Base-by-base conservation (phyloP, 805 yeast species). In the Saturnispora galanensis region DNA sequence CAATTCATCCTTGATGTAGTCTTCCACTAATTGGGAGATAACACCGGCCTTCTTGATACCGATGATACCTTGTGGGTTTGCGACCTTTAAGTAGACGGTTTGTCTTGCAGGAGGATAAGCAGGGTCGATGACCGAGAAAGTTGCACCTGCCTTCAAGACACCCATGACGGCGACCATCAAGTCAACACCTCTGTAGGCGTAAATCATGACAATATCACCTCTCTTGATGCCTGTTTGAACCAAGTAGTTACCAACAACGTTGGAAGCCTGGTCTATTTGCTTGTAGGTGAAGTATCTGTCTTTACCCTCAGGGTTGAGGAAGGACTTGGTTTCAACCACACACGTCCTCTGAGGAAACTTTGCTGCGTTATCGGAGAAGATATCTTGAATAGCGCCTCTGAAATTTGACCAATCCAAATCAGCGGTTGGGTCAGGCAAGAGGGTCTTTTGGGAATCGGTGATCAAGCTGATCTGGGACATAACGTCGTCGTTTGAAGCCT, bases 41-140 rank as follows among this genome's bases (percentile, higher is more conserved):
- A 68, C 62, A 28, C 98, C 98, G 2, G 98, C 98, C 60, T 87
- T 84, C 54, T 81, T 81, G 53, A 93, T 79, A 15, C 89, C 95
- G 49, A 93, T 81, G 54, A 93, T 73, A 51, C 95, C 98, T 54
- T 69, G 76, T 31, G 99, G 99, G 63, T 83, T 79, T 32, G 98
- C 97, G 12, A 93, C 99, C 39, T 84, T 79, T 46, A 93, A 71
- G 63, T 93, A 93, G 49, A 93, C 77, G 51, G 86, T 93, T 65
- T 93, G 99, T 65, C 99, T 79, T 9, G 95, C 95, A 13, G 98
- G 96, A 36, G 99, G 99, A 63, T 93, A 93, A 5, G 97, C 97
- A 7, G 98, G 98, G 61, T 93, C 99, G 52, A 93, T 94, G 17
- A 93, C 99, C 9, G 97, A 89, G 63, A 93, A 93, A 0, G 98